Conservation (phyloP, 371 early-diverging fungal species). For the Rhizopus stolonifer region DNA sequence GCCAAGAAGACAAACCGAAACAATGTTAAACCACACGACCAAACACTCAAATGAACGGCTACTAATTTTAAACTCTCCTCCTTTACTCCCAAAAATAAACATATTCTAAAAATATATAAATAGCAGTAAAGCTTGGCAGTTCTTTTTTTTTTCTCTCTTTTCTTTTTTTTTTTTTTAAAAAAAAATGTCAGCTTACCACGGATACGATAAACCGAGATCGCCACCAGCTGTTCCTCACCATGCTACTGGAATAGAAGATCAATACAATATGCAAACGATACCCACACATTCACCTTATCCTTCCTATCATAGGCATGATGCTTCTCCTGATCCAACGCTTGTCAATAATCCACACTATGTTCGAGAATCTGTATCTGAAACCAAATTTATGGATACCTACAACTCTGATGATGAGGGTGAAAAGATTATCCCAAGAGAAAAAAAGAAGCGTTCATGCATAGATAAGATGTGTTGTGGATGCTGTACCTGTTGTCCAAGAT, state of each 20-base stretch:
- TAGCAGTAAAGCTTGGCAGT: neutral
- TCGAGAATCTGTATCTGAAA: constrained; percentile 14
- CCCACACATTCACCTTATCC: constrained; percentile 20
- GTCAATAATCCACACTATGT: neutral
- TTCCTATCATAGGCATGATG: constrained; percentile 12
- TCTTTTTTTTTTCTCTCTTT: neutral
- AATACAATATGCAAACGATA: constrained; percentile 16
- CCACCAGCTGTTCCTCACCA: constrained; percentile 23
- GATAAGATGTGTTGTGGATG: constrained; percentile 50
- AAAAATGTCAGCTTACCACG: neutral
- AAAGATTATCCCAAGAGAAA: constrained; percentile 22
- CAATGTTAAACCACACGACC: too few relatives aligned
- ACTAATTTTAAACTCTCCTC: too few relatives aligned
- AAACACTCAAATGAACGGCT: too few relatives aligned
- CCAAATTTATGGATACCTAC: constrained; percentile 20
- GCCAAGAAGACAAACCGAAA: too few relatives aligned
- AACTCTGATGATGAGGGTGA: constrained; percentile 30
- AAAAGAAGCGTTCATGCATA: constrained; percentile 36
- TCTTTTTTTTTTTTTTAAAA: neutral
- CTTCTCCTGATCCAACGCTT: constrained; percentile 1
- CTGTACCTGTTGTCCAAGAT: constrained; percentile 50
- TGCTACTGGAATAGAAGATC: too few relatives aligned
- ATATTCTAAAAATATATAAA: neutral
- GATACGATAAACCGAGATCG: constrained; percentile 5
- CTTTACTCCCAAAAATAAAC: neutral